These are phyloP conservation scores for Phialophora verrucosa DNA, from an alignment of 2,329 filamentous ascomycete genomes.

Conservation along the genomic window DNA sequence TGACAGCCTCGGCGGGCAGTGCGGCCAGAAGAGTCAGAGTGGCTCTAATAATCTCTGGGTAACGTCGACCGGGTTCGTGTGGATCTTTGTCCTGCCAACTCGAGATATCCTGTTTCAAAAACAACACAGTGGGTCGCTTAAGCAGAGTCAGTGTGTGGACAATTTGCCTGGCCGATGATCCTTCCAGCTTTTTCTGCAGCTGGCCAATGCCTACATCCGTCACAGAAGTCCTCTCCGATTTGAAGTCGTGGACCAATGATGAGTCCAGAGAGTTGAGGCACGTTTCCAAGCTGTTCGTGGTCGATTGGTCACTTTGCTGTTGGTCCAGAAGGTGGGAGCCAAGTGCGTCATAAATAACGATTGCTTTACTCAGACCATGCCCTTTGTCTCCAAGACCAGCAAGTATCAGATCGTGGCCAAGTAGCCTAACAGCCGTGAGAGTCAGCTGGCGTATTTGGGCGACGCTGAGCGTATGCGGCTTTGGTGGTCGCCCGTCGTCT, in stretches of 20 bases:
- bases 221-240: slow-evolving; percentile 1
- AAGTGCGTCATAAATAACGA: slow-evolving; percentile 19
- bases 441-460: slow-evolving; percentile 58
- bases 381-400: slow-evolving; percentile 17
- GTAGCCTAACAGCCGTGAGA: slow-evolving; percentile 55
- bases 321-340: slow-evolving; percentile 8
- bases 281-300: slow-evolving; percentile 14
- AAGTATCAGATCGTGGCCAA: slow-evolving; percentile 56
- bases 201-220: background rate
- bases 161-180: background rate
- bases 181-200: slow-evolving; percentile 14
- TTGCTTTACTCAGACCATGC: background rate
- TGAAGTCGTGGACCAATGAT: slow-evolving; percentile 8
- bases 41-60: background rate
- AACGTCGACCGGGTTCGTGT: background rate
- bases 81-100: background rate
- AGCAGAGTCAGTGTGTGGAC: slow-evolving; percentile 12
- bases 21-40: background rate
- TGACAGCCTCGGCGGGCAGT: background rate
- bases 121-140: slow-evolving; percentile 41
- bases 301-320: background rate
- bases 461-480: slow-evolving; percentile 49
- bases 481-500: background rate
- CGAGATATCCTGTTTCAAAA: slow-evolving; percentile 39
- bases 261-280: slow-evolving; percentile 22